Evolutionary conservation across 148 eudicot genomes (phyloP).

Genomic region (Polygonum aviculare): DNA sequence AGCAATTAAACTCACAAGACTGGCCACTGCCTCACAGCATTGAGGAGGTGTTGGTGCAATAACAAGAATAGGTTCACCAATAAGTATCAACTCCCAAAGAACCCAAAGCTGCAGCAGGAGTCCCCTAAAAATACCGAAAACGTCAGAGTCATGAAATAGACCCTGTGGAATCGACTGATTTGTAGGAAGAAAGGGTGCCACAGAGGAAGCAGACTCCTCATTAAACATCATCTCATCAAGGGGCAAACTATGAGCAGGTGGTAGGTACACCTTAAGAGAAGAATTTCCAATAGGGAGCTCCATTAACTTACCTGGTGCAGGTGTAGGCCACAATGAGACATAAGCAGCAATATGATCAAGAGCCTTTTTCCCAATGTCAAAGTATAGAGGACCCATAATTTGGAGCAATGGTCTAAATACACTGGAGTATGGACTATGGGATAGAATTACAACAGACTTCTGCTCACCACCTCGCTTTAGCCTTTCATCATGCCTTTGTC

Average conservation of each 20-base stretch:
- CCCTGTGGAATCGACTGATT: slow-evolving; percentile 83
- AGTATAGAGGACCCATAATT: slow-evolving; percentile 90
- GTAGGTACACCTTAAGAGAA: slow-evolving; percentile 67
- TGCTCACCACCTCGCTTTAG: slow-evolving; percentile 97
- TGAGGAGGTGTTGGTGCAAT: slow-evolving; percentile 97
- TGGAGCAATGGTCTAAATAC: slow-evolving; percentile 86
- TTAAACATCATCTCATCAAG: slow-evolving; percentile 36
- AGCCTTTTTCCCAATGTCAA: slow-evolving; percentile 88
- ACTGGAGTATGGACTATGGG: slow-evolving; percentile 73
- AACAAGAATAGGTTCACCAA: slow-evolving; percentile 91
- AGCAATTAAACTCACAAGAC: slow-evolving; percentile 86
- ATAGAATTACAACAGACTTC: slow-evolving; percentile 88
- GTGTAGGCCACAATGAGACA: slow-evolving; percentile 82
- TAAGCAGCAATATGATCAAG: slow-evolving; percentile 72
- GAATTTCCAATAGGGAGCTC: slow-evolving; percentile 95
- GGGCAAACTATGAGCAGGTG: slow-evolving; percentile 83
- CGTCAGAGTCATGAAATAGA: slow-evolving; percentile 84
- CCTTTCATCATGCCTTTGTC: slow-evolving; percentile 97
- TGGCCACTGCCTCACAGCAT: slow-evolving; percentile 92
- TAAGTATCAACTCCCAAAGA: slow-evolving; percentile 81
- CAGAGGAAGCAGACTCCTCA: slow-evolving; percentile 54
- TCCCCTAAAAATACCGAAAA: slow-evolving; percentile 87
- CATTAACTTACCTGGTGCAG: slow-evolving; percentile 73
- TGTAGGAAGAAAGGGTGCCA: slow-evolving; percentile 71
- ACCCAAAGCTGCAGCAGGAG: slow-evolving; percentile 87